Evolutionary conservation across 2,329 filamentous ascomycete species (phyloP).

Genomic region (Helotiales sp.): DNA sequence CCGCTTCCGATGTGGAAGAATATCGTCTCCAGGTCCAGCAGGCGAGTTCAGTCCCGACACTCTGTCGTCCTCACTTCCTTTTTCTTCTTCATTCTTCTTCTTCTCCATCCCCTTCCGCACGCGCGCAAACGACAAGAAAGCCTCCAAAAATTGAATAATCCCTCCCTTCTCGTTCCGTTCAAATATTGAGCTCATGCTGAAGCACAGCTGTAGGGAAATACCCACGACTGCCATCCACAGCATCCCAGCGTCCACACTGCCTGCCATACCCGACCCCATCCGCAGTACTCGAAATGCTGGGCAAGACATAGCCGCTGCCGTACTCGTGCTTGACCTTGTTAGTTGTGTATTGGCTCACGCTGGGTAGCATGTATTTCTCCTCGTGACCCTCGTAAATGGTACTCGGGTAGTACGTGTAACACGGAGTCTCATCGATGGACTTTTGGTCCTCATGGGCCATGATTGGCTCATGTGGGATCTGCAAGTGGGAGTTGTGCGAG

Average conservation of each 20-base stretch:
- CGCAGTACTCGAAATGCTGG: conserved; percentile 29
- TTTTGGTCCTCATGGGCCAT: conserved; percentile 42
- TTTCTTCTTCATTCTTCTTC: not conserved
- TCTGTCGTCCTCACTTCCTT: not conserved
- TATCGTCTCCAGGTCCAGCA: not conserved
- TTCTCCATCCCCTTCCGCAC: no score
- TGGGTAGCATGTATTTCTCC: conserved; percentile 36
- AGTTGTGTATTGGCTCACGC: conserved; percentile 33
- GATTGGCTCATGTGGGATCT: conserved; percentile 42
- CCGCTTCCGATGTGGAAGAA: not conserved
- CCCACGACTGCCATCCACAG: conserved; percentile 35
- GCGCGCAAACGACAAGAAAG: not conserved
- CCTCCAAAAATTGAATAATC: not conserved
- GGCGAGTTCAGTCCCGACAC: not conserved
- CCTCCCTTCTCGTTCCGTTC: not conserved
- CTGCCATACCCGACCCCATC: conserved; percentile 23
- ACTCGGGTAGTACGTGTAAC: conserved; percentile 43
- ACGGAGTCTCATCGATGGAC: conserved; percentile 36
- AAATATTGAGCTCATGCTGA: conserved; percentile 41
- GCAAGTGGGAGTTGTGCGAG: conserved; percentile 30
- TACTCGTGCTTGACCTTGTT: conserved; percentile 38
- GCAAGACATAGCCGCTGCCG: conserved; percentile 28
- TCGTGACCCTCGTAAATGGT: conserved; percentile 41
- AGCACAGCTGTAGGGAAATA: conserved; percentile 40
- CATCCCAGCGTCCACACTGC: conserved; percentile 44